A percentile compares a stretch with the other conserved stretches of the same genome.
These are phyloP conservation scores for Zopfia rhizophila DNA, from an alignment of 2,329 filamentous ascomycete genomes.

Conservation along the genomic window DNA sequence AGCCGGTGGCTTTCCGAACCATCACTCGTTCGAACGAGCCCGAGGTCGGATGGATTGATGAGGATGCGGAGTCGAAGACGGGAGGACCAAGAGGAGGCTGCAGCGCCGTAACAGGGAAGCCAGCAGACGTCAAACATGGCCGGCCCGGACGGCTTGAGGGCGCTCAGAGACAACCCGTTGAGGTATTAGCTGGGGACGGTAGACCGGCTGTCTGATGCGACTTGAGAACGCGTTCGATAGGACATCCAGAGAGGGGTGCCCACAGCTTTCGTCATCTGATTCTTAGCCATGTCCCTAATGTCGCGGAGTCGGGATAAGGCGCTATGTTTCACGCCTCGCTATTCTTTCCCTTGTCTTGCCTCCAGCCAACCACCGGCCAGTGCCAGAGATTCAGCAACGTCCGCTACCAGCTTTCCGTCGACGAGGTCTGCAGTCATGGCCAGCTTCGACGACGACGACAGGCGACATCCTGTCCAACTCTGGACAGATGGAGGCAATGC, in stretches of 20 bases:
- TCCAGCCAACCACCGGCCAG: not conserved
- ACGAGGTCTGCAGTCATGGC: too few relatives aligned
- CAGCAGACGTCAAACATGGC: constrained; percentile 42
- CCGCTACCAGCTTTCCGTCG: too few relatives aligned
- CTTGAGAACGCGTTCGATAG: too few relatives aligned
- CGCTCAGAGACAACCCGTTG: constrained; percentile 14
- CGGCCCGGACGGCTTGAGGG: constrained; percentile 26
- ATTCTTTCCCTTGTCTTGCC: constrained; percentile 24
- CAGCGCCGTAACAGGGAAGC: constrained; percentile 3
- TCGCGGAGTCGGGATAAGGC: constrained; percentile 47
- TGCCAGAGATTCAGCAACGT: not conserved
- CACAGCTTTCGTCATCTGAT: constrained; percentile 15
- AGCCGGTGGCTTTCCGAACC: too few relatives aligned
- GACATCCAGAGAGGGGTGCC: too few relatives aligned
- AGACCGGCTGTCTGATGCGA: too few relatives aligned
- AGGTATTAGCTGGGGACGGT: constrained; percentile 10
- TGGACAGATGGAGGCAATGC: constrained; percentile 4
- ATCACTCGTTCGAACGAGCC: too few relatives aligned
- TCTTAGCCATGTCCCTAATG: constrained; percentile 25
- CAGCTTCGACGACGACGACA: too few relatives aligned
- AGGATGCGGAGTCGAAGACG: too few relatives aligned
- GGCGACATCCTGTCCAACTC: too few relatives aligned
- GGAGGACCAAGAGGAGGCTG: too few relatives aligned
- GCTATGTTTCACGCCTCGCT: constrained; percentile 47
- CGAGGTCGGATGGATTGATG: too few relatives aligned